Evolutionary conservation across 768 basidiomycete genomes (phyloP), one percentile per base, ranked within the genome.

Genomic region (Suillus tomentosus): DNA sequence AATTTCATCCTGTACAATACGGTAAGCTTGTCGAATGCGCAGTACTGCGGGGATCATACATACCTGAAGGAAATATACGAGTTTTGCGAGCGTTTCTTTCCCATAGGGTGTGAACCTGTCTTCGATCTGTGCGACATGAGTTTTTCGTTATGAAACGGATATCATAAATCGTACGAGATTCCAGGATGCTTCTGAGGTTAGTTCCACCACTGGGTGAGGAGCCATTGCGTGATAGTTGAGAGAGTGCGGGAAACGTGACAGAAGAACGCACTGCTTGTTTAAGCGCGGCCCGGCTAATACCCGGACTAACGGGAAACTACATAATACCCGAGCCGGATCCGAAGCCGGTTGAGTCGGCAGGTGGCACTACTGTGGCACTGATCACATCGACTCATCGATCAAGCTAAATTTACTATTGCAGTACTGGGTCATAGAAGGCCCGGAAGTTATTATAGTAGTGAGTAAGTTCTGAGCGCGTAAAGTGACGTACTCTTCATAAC

Each of bases 51-150:
- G 34, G 43, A 50, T 68, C 80, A 63, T 65, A 24, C 50, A 27
- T 50, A 93, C 95, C 80, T 94, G 87, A 62, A 96, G 83, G 75
- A 99, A 99, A 40, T 79, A 79, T 72, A 96, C 84, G 58, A 99
- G 85, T 71, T 89, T 95, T 43, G 86, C 84, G 45, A 99, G 81
- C 5, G 87, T 91, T 70, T 95, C 90, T 77, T 95, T 96, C 24
- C 90, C 97, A 70, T 84, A 92, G 8, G 89, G 85, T 7, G 94
- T 93, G 84, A 99, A 93, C 79, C 94, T 95, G 83, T 93, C 90
- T 79, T 96, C 92, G 64, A 96, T 79, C 92, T 94, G 60, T 27
- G 15, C 39, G 63, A 2, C 45, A 62, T 70, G 22, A 71, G 65
- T 27, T 34, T 57, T 53, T 22, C 31, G 56, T 34, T 48, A 17